Evolutionary conservation across 2,329 filamentous ascomycete genomes (phyloP), one percentile per base, ranked within the genome.

Genomic region (Talaromyces rugulosus): DNA sequence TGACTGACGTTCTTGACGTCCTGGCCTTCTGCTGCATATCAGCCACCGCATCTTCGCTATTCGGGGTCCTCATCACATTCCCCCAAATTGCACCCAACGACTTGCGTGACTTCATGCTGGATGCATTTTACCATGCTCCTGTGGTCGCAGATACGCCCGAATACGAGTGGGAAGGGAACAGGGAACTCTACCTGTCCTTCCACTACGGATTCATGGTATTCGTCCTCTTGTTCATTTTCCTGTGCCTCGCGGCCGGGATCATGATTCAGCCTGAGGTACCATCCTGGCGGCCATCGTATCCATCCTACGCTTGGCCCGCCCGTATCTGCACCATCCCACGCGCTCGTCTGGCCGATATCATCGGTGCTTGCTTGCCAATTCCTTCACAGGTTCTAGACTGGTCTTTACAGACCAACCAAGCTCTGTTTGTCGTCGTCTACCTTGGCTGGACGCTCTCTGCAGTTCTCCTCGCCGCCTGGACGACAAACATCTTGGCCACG

Each of bases 171-270:
- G 27, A 56, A 30, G 50, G 28, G 47, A 56, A 62, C 14, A 30
- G 31, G 16, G 44, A 33, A 34, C 28, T 55, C 18, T 42, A 54
- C 54, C 36, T 57, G 18, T 23, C 33, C 34, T 11, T 58, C 23
- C 60, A 62, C 54, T 56, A 62, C 34, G 28, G 44, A 7, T 54
- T 36, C 18, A 55, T 56, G 53, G 47, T 58, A n/a, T 57, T 52
- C 34, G 30, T 62, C 27, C 58, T 36, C 34, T 53, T 36, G 33
- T 62, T 58, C 34, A 55, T 62, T n/a, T 16, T 30, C 9, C 27
- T 62, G 30, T 58, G 34, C 12, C 31, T 58, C 12, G n/a, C 16
- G n/a, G 52, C 55, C 36, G 60, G 60, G 5, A 33, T 58, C 31
- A 54, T 54, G 33, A 62, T 62, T 55, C 50, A 50, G 28, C 9